Percentiles rank a stretch among this genome's conserved stretches.
phyloP scores from a whole-genome alignment of 2,329 filamentous ascomycete genomes.

The Bipolaris sorokiniana region DNA sequence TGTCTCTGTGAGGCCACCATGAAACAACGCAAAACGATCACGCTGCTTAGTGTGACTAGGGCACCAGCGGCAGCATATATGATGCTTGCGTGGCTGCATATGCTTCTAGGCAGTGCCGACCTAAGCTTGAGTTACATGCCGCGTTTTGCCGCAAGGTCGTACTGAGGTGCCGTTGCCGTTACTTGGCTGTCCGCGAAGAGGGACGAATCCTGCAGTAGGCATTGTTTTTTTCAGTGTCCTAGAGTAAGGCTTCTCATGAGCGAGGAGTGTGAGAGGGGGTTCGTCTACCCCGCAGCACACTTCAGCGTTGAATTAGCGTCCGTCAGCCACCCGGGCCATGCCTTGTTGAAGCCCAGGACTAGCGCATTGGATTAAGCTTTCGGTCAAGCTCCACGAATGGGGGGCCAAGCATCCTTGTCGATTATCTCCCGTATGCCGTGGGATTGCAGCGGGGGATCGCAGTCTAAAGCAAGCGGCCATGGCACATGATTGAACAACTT shows the following conservation, averaged over 20 bases:
- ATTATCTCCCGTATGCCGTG: conserved; percentile 24
- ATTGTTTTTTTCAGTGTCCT: not conserved
- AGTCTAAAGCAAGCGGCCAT: conserved; percentile 12
- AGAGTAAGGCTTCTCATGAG: not conserved
- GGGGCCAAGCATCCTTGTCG: conserved; percentile 36
- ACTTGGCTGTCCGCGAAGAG: not conserved
- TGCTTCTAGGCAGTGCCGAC: conserved; percentile 14
- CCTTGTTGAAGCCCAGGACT: conserved; percentile 21
- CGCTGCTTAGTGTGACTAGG: conserved; percentile 7
- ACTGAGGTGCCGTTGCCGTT: not conserved
- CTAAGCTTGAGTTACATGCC: conserved; percentile 1
- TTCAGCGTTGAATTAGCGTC: conserved; percentile 25
- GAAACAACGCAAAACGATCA: conserved; percentile 14
- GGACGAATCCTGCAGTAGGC: not conserved
- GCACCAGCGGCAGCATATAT: conserved; percentile 7
- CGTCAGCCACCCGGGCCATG: conserved; percentile 30
- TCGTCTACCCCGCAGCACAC: conserved; percentile 31
- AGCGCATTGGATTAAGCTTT: conserved; percentile 35
- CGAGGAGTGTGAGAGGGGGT: not conserved
- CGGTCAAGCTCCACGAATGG: conserved; percentile 28
- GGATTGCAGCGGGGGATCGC: conserved; percentile 10
- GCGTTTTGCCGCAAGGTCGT: not conserved
- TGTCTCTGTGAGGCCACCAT: conserved; percentile 17
- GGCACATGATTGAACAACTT: conserved; percentile 14
- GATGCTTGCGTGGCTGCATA: conserved; percentile 19